Conservation (phyloP, 2,329 filamentous ascomycete genomes). For the Knufia fluminis region DNA sequence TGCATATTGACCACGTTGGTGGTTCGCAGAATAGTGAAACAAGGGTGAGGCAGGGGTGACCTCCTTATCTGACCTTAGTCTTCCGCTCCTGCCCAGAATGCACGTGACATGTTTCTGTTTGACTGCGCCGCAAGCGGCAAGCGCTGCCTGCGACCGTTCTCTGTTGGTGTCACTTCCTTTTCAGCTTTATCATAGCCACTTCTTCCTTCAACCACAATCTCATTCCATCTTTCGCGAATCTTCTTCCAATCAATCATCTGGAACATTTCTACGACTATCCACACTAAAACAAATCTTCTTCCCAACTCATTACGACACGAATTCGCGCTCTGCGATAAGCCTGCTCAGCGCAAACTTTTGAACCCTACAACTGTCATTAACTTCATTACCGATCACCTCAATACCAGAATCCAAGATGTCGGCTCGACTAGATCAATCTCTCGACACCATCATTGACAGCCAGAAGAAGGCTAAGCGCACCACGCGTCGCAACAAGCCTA, state of each 20-base stretch:
- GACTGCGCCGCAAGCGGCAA: neutral
- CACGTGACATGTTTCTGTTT: neutral
- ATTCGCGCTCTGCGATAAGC: neutral
- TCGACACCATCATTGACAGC: slow-evolving; percentile 91
- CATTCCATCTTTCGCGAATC: neutral
- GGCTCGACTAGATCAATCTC: slow-evolving; percentile 91
- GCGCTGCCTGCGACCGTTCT: too few relatives aligned
- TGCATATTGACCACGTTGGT: too few relatives aligned
- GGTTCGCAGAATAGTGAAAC: too few relatives aligned
- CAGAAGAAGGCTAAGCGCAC: slow-evolving; percentile 48
- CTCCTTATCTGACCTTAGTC: neutral
- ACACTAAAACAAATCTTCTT: neutral
- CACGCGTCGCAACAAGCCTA: slow-evolving; percentile 34
- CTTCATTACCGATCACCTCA: slow-evolving; percentile 11
- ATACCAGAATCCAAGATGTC: slow-evolving; percentile 54
- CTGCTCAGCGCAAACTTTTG: neutral
- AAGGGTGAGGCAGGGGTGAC: neutral
- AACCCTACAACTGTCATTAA: neutral
- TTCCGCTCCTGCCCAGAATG: neutral
- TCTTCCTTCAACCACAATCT: neutral
- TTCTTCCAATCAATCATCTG: neutral
- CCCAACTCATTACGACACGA: neutral
- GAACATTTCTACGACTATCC: neutral
- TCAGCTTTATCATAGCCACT: neutral
- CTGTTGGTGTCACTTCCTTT: neutral